Conservation (phyloP, 2,329 filamentous ascomycete species). For the Sclerotinia subarctica region DNA sequence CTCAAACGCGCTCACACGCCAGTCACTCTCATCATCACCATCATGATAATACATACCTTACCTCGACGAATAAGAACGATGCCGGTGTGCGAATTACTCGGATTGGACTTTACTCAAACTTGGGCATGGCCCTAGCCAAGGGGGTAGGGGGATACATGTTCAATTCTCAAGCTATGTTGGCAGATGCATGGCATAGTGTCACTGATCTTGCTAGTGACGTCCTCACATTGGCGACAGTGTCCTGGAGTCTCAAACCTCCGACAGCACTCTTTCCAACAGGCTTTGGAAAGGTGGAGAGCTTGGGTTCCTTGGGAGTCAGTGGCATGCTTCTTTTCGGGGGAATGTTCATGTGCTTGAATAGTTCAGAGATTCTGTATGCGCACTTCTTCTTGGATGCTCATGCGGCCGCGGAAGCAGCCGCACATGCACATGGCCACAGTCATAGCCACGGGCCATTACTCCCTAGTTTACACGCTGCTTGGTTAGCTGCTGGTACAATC, state of each 20-base stretch:
- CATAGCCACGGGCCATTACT: constrained; percentile 61
- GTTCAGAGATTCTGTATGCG: constrained; percentile 64
- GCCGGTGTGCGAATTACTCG: constrained; percentile 91
- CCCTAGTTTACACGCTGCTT: constrained; percentile 90
- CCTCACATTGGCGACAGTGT: constrained; percentile 89
- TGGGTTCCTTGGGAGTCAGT: constrained; percentile 90
- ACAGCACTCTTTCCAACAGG: constrained; percentile 81
- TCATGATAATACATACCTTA: constrained; percentile 81
- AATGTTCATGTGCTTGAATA: constrained; percentile 85
- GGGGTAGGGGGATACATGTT: constrained; percentile 90
- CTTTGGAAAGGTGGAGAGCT: constrained; percentile 96
- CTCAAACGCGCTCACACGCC: constrained; percentile 44
- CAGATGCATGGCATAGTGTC: constrained; percentile 92
- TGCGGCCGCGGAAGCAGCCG: constrained; percentile 51
- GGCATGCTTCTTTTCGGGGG: constrained; percentile 86
- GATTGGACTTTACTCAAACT: constrained; percentile 82
- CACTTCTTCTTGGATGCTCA: constrained; percentile 67
- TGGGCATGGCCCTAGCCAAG: constrained; percentile 92
- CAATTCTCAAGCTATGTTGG: constrained; percentile 88
- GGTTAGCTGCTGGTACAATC: constrained; percentile 88
- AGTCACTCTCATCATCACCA: constrained; percentile 63
- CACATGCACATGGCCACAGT: constrained; percentile 59
- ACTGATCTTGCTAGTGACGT: constrained; percentile 95
- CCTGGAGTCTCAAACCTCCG: constrained; percentile 84
- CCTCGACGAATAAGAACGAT: constrained; percentile 80